These are phyloP conservation scores for Aspergillus ochraceus DNA, from an alignment of 2,329 filamentous ascomycete species.

Conservation along the genomic window DNA sequence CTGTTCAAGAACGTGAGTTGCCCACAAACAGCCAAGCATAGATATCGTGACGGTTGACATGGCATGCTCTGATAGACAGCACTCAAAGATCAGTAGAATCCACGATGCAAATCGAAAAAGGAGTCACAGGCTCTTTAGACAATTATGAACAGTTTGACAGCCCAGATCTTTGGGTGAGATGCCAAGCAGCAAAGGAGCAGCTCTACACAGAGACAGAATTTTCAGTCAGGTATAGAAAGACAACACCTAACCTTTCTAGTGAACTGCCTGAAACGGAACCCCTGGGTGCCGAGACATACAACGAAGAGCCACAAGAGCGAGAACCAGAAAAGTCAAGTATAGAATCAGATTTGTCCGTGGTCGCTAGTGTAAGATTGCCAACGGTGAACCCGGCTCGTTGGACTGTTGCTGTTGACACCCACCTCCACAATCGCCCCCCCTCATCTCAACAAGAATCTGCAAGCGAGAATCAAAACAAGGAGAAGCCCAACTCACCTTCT, in stretches of 20 bases:
- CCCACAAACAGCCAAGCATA: too few species aligned
- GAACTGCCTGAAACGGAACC: background rate
- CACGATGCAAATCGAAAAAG: background rate
- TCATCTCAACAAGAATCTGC: background rate
- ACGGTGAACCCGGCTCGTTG: background rate
- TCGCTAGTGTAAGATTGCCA: background rate
- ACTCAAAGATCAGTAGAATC: background rate
- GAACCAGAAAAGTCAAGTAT: background rate
- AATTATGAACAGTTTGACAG: background rate
- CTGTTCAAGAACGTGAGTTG: too few species aligned
- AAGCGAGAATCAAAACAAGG: background rate
- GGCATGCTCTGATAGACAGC: too few species aligned
- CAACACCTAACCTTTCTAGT: background rate
- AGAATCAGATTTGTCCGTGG: background rate
- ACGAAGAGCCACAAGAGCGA: background rate
- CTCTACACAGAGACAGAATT: background rate
- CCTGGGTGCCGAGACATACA: background rate
- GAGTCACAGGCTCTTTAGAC: background rate
- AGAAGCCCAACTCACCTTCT: background rate
- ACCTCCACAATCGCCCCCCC: background rate
- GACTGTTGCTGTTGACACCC: background rate
- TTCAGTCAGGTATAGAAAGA: background rate
- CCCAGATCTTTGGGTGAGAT: background rate
- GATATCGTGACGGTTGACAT: too few species aligned
- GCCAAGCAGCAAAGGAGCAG: background rate